phyloP scores from a whole-genome alignment of 352 stramenopile species.

The Plasmopara muralis region DNA sequence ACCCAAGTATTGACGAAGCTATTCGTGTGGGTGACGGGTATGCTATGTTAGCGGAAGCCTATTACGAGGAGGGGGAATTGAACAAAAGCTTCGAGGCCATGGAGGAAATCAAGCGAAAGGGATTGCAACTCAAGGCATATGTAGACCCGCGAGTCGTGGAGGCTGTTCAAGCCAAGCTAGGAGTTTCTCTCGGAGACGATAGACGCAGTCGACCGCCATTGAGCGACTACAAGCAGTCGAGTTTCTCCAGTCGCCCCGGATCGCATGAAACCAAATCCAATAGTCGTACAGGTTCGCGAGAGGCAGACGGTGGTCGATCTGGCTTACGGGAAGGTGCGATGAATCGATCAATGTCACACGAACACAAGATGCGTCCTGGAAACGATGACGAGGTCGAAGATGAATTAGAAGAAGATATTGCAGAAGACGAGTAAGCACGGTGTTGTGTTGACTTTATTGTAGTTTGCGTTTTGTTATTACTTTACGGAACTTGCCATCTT shows the following conservation, averaged over 20 bases:
- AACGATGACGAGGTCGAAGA: conserved; percentile 53
- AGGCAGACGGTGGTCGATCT: conserved; percentile 11
- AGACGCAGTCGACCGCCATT: conserved; percentile 13
- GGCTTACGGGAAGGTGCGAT: conserved; percentile 16
- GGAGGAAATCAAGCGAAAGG: conserved; percentile 68
- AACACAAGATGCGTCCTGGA: conserved; percentile 26
- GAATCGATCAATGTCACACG: conserved; percentile 23
- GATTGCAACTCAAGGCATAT: conserved; percentile 65
- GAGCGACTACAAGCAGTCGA: conserved; percentile 31
- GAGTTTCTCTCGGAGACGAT: conserved; percentile 18
- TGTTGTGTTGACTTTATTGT: neutral
- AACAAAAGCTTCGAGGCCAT: conserved; percentile 63
- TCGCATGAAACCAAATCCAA: conserved; percentile 21
- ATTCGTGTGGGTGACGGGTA: conserved; percentile 88
- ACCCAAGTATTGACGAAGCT: conserved; percentile 75
- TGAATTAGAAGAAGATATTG: conserved; percentile 80
- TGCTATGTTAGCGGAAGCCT: conserved; percentile 77
- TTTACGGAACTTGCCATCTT: conserved; percentile 4
- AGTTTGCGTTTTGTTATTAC: conserved; percentile 3
- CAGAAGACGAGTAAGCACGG: conserved; percentile 42
- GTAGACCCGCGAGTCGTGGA: conserved; percentile 65
- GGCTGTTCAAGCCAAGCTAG: conserved; percentile 56
- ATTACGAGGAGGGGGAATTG: conserved; percentile 59
- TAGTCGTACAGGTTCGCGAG: conserved; percentile 18
- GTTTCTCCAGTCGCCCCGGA: conserved; percentile 8